phyloP scores from a whole-genome alignment of 768 basidiomycete species.

The Pleurotus tuoliensis region DNA sequence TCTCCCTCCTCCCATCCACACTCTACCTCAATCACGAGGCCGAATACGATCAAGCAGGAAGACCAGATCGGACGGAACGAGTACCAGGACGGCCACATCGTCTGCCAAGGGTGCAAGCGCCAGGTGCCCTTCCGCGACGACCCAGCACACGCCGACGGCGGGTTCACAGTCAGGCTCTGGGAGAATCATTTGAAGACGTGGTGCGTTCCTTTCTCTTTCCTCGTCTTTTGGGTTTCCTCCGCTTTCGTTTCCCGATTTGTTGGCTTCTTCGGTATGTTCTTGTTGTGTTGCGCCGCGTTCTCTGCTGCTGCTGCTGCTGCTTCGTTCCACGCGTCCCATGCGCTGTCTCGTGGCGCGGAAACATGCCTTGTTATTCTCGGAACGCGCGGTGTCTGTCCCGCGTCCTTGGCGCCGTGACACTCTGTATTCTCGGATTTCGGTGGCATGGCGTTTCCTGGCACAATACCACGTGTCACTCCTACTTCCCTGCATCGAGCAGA shows the following conservation, averaged over 20 bases:
- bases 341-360: no score
- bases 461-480: no score
- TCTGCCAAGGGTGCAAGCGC: constrained; percentile 60
- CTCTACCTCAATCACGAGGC: no score
- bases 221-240: neutral
- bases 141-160: constrained; percentile 49
- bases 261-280: neutral
- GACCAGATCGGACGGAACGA: constrained; percentile 26
- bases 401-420: no score
- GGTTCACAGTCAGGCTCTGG: constrained; percentile 69
- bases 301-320: neutral
- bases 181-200: constrained; percentile 59
- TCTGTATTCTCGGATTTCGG: no score
- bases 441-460: no score
- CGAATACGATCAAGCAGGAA: no score
- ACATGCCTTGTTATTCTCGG: no score
- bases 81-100: constrained; percentile 62
- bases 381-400: no score
- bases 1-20: no score
- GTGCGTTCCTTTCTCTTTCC: constrained; percentile 29
- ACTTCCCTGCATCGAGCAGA: no score
- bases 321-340: neutral
- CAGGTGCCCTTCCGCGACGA: constrained; percentile 68
- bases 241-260: neutral
- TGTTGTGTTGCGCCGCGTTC: neutral